A percentile compares a stretch with the other conserved stretches of the same genome.
Evolutionary conservation across 345 rosid species (phyloP).

Genomic region (Euphorbia tirucalli): DNA sequence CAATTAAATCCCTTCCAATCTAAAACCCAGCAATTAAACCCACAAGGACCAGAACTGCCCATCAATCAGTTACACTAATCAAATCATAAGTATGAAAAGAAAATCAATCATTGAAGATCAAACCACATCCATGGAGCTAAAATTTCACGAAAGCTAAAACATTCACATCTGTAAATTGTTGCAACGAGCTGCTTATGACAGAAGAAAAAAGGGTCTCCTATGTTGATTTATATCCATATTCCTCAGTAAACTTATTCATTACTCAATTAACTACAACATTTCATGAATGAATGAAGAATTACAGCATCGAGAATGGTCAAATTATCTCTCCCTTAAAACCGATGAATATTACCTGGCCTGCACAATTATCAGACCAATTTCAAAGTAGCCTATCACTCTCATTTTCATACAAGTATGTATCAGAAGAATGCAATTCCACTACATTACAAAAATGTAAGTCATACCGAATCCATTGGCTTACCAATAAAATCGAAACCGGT

Average conservation of each 20-base stretch:
- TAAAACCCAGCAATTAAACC: not conserved
- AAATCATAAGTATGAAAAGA: not conserved
- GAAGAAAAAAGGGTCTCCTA: not conserved
- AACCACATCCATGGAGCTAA: not conserved
- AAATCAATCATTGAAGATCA: not conserved
- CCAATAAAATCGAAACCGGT: not conserved
- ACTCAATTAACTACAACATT: not conserved
- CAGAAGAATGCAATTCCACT: not conserved
- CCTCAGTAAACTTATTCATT: constrained; percentile 1
- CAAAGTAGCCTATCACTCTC: not conserved
- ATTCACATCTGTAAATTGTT: not conserved
- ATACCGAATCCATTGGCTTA: not conserved
- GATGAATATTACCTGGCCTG: constrained; percentile 5
- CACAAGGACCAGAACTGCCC: not conserved
- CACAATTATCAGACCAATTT: not conserved
- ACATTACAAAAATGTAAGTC: not conserved
- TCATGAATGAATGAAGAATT: not conserved
- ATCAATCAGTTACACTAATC: not conserved
- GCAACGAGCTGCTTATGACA: not conserved
- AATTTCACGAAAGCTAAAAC: not conserved
- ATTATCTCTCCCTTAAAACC: not conserved
- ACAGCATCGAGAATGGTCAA: not conserved
- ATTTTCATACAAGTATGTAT: not conserved
- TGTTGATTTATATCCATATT: not conserved
- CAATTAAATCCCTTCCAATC: not conserved